phyloP scores from a whole-genome alignment of 2,329 filamentous ascomycete species.

The Trichoderma oligosporum region DNA sequence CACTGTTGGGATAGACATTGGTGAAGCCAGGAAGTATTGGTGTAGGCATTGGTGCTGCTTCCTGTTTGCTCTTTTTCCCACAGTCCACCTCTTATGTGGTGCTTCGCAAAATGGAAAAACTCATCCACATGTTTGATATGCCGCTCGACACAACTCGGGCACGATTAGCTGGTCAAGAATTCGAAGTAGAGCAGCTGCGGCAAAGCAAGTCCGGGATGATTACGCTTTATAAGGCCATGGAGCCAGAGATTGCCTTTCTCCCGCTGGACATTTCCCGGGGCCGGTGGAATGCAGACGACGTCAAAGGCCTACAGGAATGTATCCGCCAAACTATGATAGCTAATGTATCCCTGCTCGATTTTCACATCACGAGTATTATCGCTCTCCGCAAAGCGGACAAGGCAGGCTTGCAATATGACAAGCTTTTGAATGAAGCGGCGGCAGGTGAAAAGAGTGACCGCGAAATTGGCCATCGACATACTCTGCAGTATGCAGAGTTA shows the following conservation, averaged over 20 bases:
- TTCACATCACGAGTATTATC: slow-evolving; percentile 34
- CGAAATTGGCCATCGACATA: slow-evolving; percentile 27
- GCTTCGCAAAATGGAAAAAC: slow-evolving; percentile 32
- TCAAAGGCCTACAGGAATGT: slow-evolving; percentile 35
- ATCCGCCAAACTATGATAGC: slow-evolving; percentile 36
- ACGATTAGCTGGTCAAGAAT: slow-evolving; percentile 23
- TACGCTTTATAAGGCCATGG: slow-evolving; percentile 35
- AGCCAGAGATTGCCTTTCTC: slow-evolving; percentile 41
- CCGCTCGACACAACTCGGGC: slow-evolving; percentile 32
- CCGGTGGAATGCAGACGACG: slow-evolving; percentile 43
- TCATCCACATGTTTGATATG: slow-evolving; percentile 31
- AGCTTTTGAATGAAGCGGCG: neutral
- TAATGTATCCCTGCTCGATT: slow-evolving; percentile 39
- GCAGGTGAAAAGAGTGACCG: slow-evolving; percentile 22
- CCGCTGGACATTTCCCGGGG: slow-evolving; percentile 45
- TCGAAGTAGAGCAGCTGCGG: slow-evolving; percentile 32
- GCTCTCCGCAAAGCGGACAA: slow-evolving; percentile 25
- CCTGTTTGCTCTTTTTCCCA: slow-evolving; percentile 46
- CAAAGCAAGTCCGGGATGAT: slow-evolving; percentile 31
- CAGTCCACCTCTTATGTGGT: slow-evolving; percentile 46
- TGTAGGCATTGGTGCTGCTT: slow-evolving; percentile 42
- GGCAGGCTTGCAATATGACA: neutral
- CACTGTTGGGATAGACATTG: slow-evolving; percentile 37
- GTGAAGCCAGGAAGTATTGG: slow-evolving; percentile 46
- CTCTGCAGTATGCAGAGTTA: slow-evolving; percentile 33